A percentile compares a stretch with the other conserved stretches of the same genome.
Conservation (phyloP, 495 filamentous ascomycete species). For the Chaetomidium leptoderma region DNA sequence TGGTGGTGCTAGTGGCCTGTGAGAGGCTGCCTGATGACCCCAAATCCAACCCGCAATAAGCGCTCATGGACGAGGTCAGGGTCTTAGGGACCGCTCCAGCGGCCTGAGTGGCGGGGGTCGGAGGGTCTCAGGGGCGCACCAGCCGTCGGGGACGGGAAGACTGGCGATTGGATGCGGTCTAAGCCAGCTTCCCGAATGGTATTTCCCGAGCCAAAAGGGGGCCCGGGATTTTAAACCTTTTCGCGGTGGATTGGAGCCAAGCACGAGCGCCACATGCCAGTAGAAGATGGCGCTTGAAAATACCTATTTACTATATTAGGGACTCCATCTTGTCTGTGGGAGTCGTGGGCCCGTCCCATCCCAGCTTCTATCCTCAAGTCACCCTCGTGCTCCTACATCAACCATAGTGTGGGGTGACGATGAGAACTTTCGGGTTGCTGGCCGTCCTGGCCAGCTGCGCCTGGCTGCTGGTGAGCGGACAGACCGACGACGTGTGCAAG, state of each 20-base stretch:
- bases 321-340: not conserved
- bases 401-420: not conserved
- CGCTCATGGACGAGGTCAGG: not conserved
- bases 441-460: constrained; percentile 17
- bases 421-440: constrained; percentile 11
- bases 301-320: constrained; percentile 4
- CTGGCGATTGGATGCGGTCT: not conserved
- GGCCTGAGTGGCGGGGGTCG: not conserved
- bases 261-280: not conserved
- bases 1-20: not conserved
- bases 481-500: constrained; percentile 13
- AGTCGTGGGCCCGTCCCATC: not conserved
- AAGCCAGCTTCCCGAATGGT: constrained; percentile 5
- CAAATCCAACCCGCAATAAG: not conserved
- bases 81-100: not conserved
- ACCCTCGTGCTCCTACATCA: not conserved
- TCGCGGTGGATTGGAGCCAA: constrained; percentile 1
- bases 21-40: constrained; percentile 4
- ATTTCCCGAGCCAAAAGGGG: not conserved
- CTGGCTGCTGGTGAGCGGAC: constrained; percentile 7
- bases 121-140: not conserved
- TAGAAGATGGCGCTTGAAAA: not conserved
- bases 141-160: constrained; percentile 1
- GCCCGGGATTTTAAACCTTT: not conserved
- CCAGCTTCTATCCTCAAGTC: not conserved